Evolutionary conservation across 495 filamentous ascomycete genomes (phyloP), one percentile per base, ranked within the genome.

Genomic region (Penicillium bovifimosum): DNA sequence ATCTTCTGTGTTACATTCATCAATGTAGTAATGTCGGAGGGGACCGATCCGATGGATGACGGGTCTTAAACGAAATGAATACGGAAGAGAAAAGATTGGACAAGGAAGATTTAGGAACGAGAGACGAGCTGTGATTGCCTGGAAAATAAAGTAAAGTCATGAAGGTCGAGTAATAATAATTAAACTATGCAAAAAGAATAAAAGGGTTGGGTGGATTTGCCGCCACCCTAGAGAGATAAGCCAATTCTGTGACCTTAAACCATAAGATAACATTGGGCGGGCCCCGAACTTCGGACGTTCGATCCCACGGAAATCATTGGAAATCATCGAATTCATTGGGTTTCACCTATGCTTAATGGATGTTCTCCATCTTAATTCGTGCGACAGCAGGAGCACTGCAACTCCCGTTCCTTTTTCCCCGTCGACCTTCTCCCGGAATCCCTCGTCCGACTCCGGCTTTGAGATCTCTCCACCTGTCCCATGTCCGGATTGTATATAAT

Each of bases 241-340:
- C 49, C 28, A 27, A 68, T 55, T 59, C 62, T 71, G 68, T 73
- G 70, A 73, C 70, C 61, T 64, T 56, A 73, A 70, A 55, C 35
- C 53, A 71, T 71, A 63, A 66, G 66, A 63, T 70, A 71, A 73
- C 54, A 63, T 52, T 40, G 13, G 6, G 8, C 47, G 17, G 42
- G 47, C 54, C 68, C 70, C 70, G 66, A 71, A 67, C 36, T 68
- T 73, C 70, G 70, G 70, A 61, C 70, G 39, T 51, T 49, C 57
- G 60, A 24, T 52, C 51, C 58, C 52, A 56, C 57, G 50, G 57
- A 53, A 58, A 47, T 36, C 49, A 55, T 49, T 51, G 53, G 31
- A 16, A 18, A 38, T 28, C 36, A 33, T 51, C 39, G 31, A 16
- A 18, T 32, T 28, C 36, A 33, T 51, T 45, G 33, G 31, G 38